Evolutionary conservation across 2,329 filamentous ascomycete genomes (phyloP).

Genomic region (Trichoderma sp.): DNA sequence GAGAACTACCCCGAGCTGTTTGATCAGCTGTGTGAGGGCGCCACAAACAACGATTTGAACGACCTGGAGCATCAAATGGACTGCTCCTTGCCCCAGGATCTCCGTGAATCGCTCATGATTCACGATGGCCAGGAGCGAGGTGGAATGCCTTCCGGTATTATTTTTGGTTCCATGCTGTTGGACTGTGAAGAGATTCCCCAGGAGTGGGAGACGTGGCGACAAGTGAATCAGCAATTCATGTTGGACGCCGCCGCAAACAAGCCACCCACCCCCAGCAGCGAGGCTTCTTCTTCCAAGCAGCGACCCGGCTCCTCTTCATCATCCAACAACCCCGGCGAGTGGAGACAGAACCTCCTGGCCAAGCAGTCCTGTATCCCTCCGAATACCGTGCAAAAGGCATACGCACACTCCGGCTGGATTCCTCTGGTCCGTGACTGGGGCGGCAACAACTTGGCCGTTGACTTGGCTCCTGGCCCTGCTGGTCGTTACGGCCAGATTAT

Average conservation of each 20-base stretch:
- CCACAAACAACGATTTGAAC: slow-evolving; percentile 92
- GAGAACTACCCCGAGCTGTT: slow-evolving; percentile 93
- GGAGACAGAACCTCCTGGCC: slow-evolving; percentile 82
- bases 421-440: slow-evolving; percentile 97
- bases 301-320: slow-evolving; percentile 52
- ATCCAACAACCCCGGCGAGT: slow-evolving; percentile 62
- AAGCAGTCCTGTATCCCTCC: slow-evolving; percentile 88
- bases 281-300: slow-evolving; percentile 70
- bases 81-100: slow-evolving; percentile 88
- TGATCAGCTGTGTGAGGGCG: slow-evolving; percentile 91
- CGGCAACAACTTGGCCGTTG: slow-evolving; percentile 94
- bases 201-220: slow-evolving; percentile 96
- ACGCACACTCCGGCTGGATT: slow-evolving; percentile 94
- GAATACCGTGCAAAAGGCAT: slow-evolving; percentile 85
- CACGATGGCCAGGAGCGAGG: slow-evolving; percentile 98
- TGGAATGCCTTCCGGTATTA: slow-evolving; percentile 85
- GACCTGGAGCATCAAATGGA: slow-evolving; percentile 96
- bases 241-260: slow-evolving; percentile 60
- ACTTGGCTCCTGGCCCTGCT: slow-evolving; percentile 85
- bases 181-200: slow-evolving; percentile 98
- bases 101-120: slow-evolving; percentile 85
- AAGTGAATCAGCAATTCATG: slow-evolving; percentile 88
- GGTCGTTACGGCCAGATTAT: slow-evolving; percentile 97
- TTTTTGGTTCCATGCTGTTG: slow-evolving; percentile 92
- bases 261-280: slow-evolving; percentile 64